Base-by-base conservation (phyloP, 208 protist species). In the Kentomonas sorsogonicus region DNA sequence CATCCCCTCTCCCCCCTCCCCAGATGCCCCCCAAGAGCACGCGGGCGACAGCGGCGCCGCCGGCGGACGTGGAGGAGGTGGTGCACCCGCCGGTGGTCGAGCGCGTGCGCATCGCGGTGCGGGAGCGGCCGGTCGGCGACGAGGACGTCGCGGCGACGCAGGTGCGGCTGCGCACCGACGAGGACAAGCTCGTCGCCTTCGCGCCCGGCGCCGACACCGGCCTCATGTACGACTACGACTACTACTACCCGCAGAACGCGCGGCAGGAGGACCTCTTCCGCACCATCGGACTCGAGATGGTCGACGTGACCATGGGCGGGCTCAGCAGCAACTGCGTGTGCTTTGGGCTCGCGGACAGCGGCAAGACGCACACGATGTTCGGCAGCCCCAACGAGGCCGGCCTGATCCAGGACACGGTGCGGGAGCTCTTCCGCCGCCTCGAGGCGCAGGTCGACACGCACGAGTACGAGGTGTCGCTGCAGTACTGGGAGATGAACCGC, bases 161-260 rank as follows among this genome's bases (percentile, higher is more conserved):
- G 46, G 69, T 96, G 23, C 33, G 51, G 30, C 59, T 96, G 29
- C 70, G 72, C 34, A 74, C 72, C 1, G 66, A 89, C 26, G 75
- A 87, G 30, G 81, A 90, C 40, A 90, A 91, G 52, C 64, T 96
- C 20, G 63, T 93, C 20, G 86, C 87, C 39, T 93, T 90, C 50
- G 64, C 81, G 0, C 84, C 84, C 2, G 59, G 63, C 27, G 51
- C 70, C 20, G 38, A 53, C 7, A 72, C 88, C 53, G 89, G 86
- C 25, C 72, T 93, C 29, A 82, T 93, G 81, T 96, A 93, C 61
- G 73, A 94, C 74, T 94, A 87, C 40, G 89, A 96, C 66, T 96
- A 91, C 66, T 91, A 80, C 58, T 94, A 87, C 57, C 81, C 89
- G 1, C 68, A 76, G 40, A 74, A 81, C 26, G 61, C 85, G n/a